These are phyloP conservation scores for Neoboletus subvelutipes DNA, from an alignment of 768 basidiomycete species.

Conservation along the genomic window DNA sequence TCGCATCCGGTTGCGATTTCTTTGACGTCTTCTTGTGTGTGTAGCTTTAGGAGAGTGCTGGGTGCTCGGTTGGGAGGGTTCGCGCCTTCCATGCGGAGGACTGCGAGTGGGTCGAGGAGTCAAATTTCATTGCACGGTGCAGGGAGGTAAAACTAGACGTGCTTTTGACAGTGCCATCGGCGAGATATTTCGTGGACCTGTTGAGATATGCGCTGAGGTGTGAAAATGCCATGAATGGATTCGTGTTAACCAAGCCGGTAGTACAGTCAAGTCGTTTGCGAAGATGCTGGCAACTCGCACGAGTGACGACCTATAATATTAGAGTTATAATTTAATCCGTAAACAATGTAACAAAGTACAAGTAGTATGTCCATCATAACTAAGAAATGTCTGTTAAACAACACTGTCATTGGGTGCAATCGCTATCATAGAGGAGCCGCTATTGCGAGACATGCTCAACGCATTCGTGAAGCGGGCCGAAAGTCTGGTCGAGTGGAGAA, in stretches of 20 bases:
- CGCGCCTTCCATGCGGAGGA: slow-evolving; percentile 76
- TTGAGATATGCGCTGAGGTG: slow-evolving; percentile 35
- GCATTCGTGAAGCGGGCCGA: slow-evolving; percentile 2
- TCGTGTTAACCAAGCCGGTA: background rate
- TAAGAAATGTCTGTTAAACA: background rate
- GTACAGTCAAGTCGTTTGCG: background rate
- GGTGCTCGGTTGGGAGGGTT: slow-evolving; percentile 59
- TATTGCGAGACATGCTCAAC: background rate
- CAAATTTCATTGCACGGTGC: slow-evolving; percentile 5
- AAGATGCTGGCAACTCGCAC: background rate
- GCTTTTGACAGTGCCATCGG: slow-evolving; percentile 43
- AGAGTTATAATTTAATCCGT: background rate
- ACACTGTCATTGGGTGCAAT: slow-evolving; percentile 1
- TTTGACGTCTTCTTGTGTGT: slow-evolving; percentile 53
- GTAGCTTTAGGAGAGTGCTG: slow-evolving; percentile 65
- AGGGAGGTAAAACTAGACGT: slow-evolving; percentile 24
- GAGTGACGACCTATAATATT: background rate
- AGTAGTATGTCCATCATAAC: background rate
- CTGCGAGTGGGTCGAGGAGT: slow-evolving; percentile 37
- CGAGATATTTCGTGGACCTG: slow-evolving; percentile 39
- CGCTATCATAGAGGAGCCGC: background rate
- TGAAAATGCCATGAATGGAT: slow-evolving; percentile 24
- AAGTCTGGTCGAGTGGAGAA: slow-evolving; percentile 5
- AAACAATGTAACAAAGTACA: background rate
- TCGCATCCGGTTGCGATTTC: slow-evolving; percentile 83